phyloP scores from a whole-genome alignment of 225 moss, liverwort and hornwort species.

The Asterella californica region DNA sequence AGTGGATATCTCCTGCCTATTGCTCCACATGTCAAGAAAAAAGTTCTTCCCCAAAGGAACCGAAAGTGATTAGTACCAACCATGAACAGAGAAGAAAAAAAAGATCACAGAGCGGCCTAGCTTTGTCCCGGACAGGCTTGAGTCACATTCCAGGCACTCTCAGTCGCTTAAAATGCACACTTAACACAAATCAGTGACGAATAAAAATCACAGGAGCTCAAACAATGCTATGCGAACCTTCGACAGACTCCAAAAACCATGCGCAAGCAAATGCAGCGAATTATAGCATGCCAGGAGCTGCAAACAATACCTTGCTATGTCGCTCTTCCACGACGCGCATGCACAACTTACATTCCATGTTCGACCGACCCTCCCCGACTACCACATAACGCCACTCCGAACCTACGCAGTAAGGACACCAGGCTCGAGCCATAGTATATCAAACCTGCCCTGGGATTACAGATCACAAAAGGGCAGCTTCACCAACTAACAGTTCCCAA shows the following conservation, averaged over 20 bases:
- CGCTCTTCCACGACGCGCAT: conserved; percentile 55
- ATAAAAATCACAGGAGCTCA: background rate
- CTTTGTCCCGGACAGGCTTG: background rate
- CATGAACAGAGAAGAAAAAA: too few relatives aligned
- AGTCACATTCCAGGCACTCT: background rate
- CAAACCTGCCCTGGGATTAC: background rate
- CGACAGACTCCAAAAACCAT: background rate
- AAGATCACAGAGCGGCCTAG: background rate
- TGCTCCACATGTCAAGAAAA: too few relatives aligned
- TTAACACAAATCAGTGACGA: background rate
- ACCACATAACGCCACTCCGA: conserved; percentile 44
- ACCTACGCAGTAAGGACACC: conserved; percentile 48
- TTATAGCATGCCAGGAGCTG: background rate
- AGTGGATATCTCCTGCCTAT: too few relatives aligned
- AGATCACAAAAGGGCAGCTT: background rate
- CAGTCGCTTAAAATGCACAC: background rate
- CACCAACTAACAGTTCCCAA: background rate
- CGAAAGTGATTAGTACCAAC: too few relatives aligned
- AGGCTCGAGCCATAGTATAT: conserved; percentile 32
- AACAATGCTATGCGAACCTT: background rate
- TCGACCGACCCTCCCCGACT: conserved; percentile 46
- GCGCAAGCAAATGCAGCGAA: background rate
- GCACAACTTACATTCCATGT: conserved; percentile 50
- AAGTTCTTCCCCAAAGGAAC: too few relatives aligned
- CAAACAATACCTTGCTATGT: conserved; percentile 30